These are phyloP conservation scores for Tillandsia leiboldiana DNA, from an alignment of 176 grass and related monocot genomes.

Conservation along the genomic window DNA sequence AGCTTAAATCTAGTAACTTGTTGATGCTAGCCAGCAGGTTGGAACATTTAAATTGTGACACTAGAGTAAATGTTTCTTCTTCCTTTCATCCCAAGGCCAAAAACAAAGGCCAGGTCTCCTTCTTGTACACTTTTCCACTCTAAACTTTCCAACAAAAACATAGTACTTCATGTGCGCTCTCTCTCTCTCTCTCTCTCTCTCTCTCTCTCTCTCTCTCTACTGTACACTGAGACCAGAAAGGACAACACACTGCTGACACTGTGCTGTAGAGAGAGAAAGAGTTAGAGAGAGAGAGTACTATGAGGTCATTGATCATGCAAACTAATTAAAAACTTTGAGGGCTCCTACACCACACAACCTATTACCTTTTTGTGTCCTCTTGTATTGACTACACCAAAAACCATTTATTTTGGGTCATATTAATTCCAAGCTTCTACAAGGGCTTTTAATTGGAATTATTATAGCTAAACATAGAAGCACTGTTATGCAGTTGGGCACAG, in stretches of 20 bases:
- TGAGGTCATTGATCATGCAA: conserved; percentile 5
- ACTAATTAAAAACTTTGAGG: not conserved
- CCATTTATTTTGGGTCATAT: not conserved
- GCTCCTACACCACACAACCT: not conserved
- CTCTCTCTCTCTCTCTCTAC: not conserved
- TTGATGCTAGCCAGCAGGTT: too few relatives aligned
- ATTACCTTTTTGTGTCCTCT: not conserved
- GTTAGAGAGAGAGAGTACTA: not conserved
- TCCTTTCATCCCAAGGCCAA: too few relatives aligned
- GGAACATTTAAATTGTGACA: too few relatives aligned
- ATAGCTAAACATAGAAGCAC: not conserved
- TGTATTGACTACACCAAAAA: not conserved
- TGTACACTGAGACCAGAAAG: not conserved
- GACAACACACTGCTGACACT: not conserved
- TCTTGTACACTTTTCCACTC: too few relatives aligned
- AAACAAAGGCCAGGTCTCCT: too few relatives aligned
- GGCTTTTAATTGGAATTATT: not conserved
- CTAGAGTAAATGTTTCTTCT: too few relatives aligned
- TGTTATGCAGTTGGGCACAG: not conserved
- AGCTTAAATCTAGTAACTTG: too few relatives aligned
- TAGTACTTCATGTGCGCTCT: conserved; percentile 1
- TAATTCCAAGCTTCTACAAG: not conserved
- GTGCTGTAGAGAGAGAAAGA: not conserved
- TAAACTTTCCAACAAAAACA: not conserved
- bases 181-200: too few relatives aligned